phyloP scores from a whole-genome alignment of 371 early-diverging fungal species.

The Mucor mucedo region DNA sequence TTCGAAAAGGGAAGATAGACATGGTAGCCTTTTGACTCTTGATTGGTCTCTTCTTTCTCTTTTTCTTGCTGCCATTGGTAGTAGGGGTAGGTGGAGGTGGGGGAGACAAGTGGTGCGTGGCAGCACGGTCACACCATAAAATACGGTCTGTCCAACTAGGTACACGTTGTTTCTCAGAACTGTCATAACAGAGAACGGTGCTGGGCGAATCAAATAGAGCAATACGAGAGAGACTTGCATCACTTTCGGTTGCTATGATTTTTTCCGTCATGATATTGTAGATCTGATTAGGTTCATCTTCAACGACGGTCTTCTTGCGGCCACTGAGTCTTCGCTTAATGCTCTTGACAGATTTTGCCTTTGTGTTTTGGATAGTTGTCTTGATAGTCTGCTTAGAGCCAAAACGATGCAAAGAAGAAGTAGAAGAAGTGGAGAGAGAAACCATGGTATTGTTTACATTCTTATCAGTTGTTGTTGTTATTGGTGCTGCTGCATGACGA shows the following conservation, averaged over 20 bases:
- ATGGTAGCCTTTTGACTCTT: neutral
- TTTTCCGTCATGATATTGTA: neutral
- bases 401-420: constrained; percentile 6
- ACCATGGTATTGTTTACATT: constrained; percentile 1
- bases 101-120: constrained; percentile 2
- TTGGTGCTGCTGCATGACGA: constrained; percentile 6
- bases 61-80: constrained; percentile 1
- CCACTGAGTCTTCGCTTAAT: constrained; percentile 8
- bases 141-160: constrained; percentile 97
- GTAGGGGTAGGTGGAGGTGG: neutral
- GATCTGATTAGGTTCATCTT: neutral
- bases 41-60: neutral
- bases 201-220: constrained; percentile 2
- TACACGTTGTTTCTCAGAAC: constrained; percentile 78
- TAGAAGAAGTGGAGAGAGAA: constrained; percentile 15
- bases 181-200: constrained; percentile 60
- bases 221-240: constrained; percentile 4
- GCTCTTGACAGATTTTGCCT: constrained; percentile 8
- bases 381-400: constrained; percentile 4
- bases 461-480: neutral
- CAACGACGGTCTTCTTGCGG: neutral
- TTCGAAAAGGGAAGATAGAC: neutral
- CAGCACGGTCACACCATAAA: constrained; percentile 67
- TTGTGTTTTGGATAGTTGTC: neutral
- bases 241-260: constrained; percentile 2